Base-by-base conservation (phyloP, 495 filamentous ascomycete genomes). In the Neurospora hispaniola region DNA sequence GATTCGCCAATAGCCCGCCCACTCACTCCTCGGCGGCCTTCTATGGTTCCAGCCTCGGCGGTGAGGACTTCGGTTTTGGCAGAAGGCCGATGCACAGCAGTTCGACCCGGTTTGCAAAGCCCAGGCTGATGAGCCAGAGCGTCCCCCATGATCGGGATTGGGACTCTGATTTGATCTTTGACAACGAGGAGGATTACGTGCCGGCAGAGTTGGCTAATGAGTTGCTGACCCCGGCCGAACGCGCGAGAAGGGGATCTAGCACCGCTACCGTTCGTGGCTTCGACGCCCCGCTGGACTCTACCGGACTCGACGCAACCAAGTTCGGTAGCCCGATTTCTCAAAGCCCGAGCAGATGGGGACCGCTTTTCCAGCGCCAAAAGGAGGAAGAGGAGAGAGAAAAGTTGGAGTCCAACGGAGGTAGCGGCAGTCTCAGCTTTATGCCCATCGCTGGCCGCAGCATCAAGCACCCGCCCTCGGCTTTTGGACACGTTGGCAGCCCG, bases 401-500 rank as follows among this genome's bases (percentile, higher is more conserved):
- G 73, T 91, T 96, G 46, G 89, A 69, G 2, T 18, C 66, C 0
- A 42, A 48, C 11, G 75, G 76, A 5, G 11, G 31, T 3, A 71
- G 70, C 14, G 54, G 54, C 27, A 71, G 46, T 41, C 39, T 43
- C 18, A 69, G 69, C 48, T 74, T 76, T 41, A 70, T 71, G 12
- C 75, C 72, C 10, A 73, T 77, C 14, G 70, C 77, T 5, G 46
- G 73, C 41, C 72, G 80, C 39, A 71, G 81, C 38, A 76, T 84
- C 73, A 85, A 84, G 76, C 83, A 83, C 44, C 78, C 79, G 12
- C 77, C 82, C 3, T 84, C 85, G 9, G 89, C 88, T 2, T 91
- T 97, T 77, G 91, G 93, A 42, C 94, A 97, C 75, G 91, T 98
- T 70, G 96, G 96, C 31, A 98, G 96, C 46, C 96, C 96, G 35